Conservation (phyloP, 495 filamentous ascomycete species). For the Cenococcum geophilum region DNA sequence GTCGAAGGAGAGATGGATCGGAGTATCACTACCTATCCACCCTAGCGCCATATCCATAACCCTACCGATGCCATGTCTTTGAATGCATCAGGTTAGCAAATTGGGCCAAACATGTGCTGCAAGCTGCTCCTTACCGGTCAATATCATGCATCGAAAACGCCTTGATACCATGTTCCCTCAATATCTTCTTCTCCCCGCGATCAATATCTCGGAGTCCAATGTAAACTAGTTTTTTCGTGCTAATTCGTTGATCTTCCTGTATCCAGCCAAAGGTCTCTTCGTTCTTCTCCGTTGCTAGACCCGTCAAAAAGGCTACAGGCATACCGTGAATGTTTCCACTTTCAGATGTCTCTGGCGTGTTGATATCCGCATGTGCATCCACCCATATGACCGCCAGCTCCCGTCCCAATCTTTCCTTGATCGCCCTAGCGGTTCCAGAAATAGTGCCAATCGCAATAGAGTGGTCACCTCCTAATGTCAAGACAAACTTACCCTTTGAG, state of each 20-base stretch:
- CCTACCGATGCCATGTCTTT: conserved; percentile 80
- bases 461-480: conserved; percentile 95
- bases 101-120: too few relatives aligned
- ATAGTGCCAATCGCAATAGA: conserved; percentile 93
- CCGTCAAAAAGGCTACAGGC: conserved; percentile 89
- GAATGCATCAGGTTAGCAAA: conserved; percentile 12
- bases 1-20: conserved; percentile 95
- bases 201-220: conserved; percentile 95
- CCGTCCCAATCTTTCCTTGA: conserved; percentile 67
- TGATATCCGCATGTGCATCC: conserved; percentile 96
- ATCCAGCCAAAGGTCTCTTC: conserved; percentile 86
- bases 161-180: conserved; percentile 82
- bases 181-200: conserved; percentile 77
- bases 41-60: conserved; percentile 97
- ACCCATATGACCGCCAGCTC: conserved; percentile 98
- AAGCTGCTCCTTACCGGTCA: conserved; percentile 53
- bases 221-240: conserved; percentile 85
- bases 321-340: conserved; percentile 98
- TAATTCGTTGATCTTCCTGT: conserved; percentile 56
- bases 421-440: conserved; percentile 75
- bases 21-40: conserved; percentile 87
- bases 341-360: conserved; percentile 80
- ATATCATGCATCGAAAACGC: conserved; percentile 99
- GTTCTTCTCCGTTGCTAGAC: conserved; percentile 64
- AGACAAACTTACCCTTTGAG: conserved; percentile 73